Percentiles rank a stretch among this genome's conserved stretches.
phyloP scores from a whole-genome alignment of 352 stramenopile species.

The Pythium vanterpoolii region DNA sequence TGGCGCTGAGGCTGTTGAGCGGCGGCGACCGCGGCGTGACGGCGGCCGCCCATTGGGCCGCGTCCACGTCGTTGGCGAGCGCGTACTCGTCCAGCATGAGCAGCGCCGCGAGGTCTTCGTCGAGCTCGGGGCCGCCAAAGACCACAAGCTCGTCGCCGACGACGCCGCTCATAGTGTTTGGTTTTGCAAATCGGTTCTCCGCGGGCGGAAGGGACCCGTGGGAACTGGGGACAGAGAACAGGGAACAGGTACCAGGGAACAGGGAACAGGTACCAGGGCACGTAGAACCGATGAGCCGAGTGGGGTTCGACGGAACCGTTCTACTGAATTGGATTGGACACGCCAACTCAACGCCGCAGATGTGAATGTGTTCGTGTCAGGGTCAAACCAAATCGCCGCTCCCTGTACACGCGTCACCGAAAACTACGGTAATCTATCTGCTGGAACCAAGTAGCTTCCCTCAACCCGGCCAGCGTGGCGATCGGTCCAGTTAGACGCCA shows the following conservation, averaged over 20 bases:
- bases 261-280: too few relatives aligned
- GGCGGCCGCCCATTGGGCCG: neutral
- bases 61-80: slow-evolving; percentile 10
- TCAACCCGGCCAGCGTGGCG: too few relatives aligned
- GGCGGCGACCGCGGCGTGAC: neutral
- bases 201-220: neutral
- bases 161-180: neutral
- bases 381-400: neutral
- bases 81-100: slow-evolving; percentile 21
- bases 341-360: neutral
- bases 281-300: too few relatives aligned
- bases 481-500: too few relatives aligned
- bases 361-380: slow-evolving; percentile 1
- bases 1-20: neutral
- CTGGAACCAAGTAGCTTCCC: too few relatives aligned
- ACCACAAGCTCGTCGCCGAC: slow-evolving; percentile 5
- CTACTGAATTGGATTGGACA: neutral
- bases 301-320: neutral
- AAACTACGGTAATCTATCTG: neutral
- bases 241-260: too few relatives aligned
- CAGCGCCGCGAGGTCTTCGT: slow-evolving; percentile 17
- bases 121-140: slow-evolving; percentile 11
- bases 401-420: neutral
- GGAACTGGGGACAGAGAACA: too few relatives aligned
- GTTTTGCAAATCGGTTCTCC: neutral